Evolutionary conservation across 164 flowering plant genomes (phyloP).

Genomic region (Taxillus chinensis): DNA sequence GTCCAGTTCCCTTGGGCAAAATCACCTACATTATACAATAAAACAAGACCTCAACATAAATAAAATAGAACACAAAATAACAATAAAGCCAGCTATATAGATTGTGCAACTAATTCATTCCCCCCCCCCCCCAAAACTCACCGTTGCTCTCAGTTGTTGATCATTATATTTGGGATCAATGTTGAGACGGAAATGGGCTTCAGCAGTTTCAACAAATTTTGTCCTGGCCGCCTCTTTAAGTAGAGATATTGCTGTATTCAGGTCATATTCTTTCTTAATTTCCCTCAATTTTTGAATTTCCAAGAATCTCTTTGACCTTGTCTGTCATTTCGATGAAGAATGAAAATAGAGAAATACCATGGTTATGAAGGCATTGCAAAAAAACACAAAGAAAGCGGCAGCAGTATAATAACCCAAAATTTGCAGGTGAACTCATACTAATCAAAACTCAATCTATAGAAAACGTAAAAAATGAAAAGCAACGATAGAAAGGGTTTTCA

Average conservation of each 20-base stretch:
- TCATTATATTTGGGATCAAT: conserved; percentile 97
- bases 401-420: no score
- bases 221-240: conserved; percentile 63
- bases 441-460: no score
- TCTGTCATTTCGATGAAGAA: conserved; percentile 24
- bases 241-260: conserved; percentile 65
- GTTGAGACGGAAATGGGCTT: conserved; percentile 95
- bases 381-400: no score
- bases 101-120: no score
- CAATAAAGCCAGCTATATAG: no score
- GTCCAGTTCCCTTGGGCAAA: conserved; percentile 98
- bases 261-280: conserved; percentile 74
- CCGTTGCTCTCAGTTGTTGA: conserved; percentile 95
- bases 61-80: not conserved
- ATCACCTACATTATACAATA: conserved; percentile 42
- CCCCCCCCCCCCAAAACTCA: conserved; percentile 21
- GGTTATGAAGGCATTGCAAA: not conserved
- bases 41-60: not conserved
- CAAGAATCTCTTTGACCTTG: conserved; percentile 87
- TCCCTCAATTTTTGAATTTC: conserved; percentile 90
- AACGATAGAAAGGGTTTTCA: no score
- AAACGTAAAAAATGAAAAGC: no score
- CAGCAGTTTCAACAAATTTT: conserved; percentile 76
- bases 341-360: not conserved
- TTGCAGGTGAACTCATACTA: no score